Evolutionary conservation across 331 rosid genomes (phyloP), one percentile per base, ranked within the genome.

Genomic region (Quercus phellos): DNA sequence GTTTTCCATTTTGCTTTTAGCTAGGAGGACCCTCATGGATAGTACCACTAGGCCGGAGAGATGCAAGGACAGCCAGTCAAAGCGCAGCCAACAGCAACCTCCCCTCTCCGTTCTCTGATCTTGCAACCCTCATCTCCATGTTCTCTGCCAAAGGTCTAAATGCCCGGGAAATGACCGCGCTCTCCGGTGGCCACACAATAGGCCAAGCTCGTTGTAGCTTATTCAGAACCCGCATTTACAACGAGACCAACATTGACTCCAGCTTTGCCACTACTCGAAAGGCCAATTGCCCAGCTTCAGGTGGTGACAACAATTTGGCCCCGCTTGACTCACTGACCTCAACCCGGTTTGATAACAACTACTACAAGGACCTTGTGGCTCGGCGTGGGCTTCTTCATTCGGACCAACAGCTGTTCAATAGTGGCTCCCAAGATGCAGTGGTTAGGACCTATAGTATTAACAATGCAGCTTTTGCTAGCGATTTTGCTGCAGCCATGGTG

Each of bases 131-230:
- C 17, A 88, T 26, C 32, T 50, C 89, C 53, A 43, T 51, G 76
- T 94, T 94, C 30, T 4, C 59, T 0, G 78, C 59, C 46, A 83
- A 92, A 55, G 94, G 93, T 3, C 73, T 92, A 4, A 83, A 3
- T 5, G 68, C 85, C 30, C 68, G 61, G 0, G 96, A 94, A 17
- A 76, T 92, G 78, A 92, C 92, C 0, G 85, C 77, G 3, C 94
- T 94, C 68, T 94, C 96, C 2, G 96, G 98, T 0, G 90, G 32
- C 35, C 98, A 94, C 88, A 87, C 90, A 2, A 80, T 94, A 18
- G 98, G 97, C 34, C 76, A 74, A 27, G 75, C 83, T 0, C 80
- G 79, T 17, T 94, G 98, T 46, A 53, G 11, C 27, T 50, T 79
- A 26, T 94, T 94, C 84, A 81, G 85, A 68, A 55, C 0, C 38